phyloP scores from a whole-genome alignment of 495 filamentous ascomycete species.

The Lophium mytilinum region DNA sequence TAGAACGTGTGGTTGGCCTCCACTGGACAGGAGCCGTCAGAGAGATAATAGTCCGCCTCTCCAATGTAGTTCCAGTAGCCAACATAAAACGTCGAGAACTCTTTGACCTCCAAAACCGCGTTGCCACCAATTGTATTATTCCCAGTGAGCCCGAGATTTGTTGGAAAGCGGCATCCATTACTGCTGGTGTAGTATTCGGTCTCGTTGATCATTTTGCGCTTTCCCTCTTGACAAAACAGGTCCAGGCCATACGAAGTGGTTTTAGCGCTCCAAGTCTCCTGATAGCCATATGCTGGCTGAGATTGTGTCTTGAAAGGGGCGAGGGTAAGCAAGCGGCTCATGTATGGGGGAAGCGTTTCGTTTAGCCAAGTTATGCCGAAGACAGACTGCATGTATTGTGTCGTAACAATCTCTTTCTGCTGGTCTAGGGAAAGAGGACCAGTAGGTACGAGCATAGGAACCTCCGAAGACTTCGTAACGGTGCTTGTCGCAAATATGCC shows the following conservation, averaged over 20 bases:
- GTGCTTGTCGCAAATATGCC: slow-evolving; percentile 33
- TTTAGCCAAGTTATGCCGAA: slow-evolving; percentile 35
- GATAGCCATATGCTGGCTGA: not conserved
- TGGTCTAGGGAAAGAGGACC: slow-evolving; percentile 20
- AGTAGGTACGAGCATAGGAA: slow-evolving; percentile 13
- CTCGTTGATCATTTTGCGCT: not conserved
- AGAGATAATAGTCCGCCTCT: slow-evolving; percentile 19
- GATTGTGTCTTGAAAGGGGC: slow-evolving; percentile 31
- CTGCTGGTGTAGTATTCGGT: too few species aligned
- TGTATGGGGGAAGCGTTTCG: slow-evolving; percentile 35
- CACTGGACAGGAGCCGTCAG: slow-evolving; percentile 18
- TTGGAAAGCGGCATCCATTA: too few species aligned
- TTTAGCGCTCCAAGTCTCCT: slow-evolving; percentile 27
- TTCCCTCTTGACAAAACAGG: slow-evolving; percentile 32
- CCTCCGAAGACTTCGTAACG: slow-evolving; percentile 3
- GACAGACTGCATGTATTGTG: slow-evolving; percentile 30
- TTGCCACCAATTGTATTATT: not conserved
- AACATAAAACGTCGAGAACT: slow-evolving; percentile 27
- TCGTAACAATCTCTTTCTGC: slow-evolving; percentile 24
- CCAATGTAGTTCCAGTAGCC: slow-evolving; percentile 27
- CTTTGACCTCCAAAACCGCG: not conserved
- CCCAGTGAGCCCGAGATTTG: too few species aligned
- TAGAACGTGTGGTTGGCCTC: slow-evolving; percentile 28
- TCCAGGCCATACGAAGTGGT: slow-evolving; percentile 32
- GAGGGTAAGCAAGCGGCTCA: slow-evolving; percentile 30